Percentiles rank a stretch among this genome's conserved stretches.
Conservation (phyloP, 257 asterid species). For the Capsicum rhomboideum region DNA sequence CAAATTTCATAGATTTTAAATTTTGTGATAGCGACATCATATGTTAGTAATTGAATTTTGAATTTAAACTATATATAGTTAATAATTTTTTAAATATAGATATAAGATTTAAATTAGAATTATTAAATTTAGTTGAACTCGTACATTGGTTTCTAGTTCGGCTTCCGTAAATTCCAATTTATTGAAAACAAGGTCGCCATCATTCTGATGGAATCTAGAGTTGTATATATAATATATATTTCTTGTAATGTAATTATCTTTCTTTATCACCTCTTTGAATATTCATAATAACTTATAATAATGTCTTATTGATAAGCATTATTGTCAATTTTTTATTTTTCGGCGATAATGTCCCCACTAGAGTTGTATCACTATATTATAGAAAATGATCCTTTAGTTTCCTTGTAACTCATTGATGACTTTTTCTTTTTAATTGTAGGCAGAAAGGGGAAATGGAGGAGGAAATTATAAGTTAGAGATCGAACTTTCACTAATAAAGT, state of each 20-base stretch:
- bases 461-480: no score
- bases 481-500: no score
- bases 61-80: neutral
- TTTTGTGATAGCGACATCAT: no score
- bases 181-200: neutral
- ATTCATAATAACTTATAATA: no score
- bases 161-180: no score
- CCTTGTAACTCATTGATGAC: neutral
- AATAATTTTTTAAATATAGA: neutral
- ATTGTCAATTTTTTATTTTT: neutral
- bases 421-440: no score
- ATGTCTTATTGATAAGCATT: neutral
- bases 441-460: no score
- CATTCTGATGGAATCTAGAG: no score
- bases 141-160: neutral
- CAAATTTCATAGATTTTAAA: no score
- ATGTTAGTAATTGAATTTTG: no score
- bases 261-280: neutral
- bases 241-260: neutral
- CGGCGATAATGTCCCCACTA: no score
- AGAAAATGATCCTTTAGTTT: neutral
- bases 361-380: neutral
- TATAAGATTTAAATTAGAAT: neutral
- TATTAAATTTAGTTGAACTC: neutral
- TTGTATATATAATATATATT: no score